phyloP scores from a whole-genome alignment of 352 stramenopile species.

The Phytophthora sojae region DNA sequence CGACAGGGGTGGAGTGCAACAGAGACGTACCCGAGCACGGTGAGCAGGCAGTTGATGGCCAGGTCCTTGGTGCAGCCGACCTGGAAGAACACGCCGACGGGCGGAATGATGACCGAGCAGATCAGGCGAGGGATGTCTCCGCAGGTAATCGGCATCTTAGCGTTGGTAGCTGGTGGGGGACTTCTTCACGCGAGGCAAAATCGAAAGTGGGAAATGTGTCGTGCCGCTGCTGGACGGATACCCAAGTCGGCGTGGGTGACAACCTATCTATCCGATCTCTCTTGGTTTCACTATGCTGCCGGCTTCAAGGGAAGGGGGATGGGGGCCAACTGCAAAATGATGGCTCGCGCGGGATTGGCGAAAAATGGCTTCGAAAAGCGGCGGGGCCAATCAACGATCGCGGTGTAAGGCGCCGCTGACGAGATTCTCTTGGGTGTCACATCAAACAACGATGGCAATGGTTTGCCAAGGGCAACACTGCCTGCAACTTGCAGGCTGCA shows the following conservation, averaged over 20 bases:
- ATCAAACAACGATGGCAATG: conserved; percentile 1
- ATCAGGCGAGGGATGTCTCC: conserved; percentile 75
- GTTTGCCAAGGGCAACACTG: neutral
- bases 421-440: conserved; percentile 30
- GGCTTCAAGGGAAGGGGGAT: conserved; percentile 11
- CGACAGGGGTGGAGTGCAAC: neutral
- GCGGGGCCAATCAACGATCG: conserved; percentile 6
- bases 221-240: neutral
- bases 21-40: conserved; percentile 53
- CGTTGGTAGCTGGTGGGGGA: neutral
- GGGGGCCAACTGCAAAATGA: conserved; percentile 14
- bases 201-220: conserved; percentile 27
- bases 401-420: conserved; percentile 7
- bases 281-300: conserved; percentile 24
- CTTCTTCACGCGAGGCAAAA: conserved; percentile 26
- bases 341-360: conserved; percentile 17
- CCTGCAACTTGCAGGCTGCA: neutral
- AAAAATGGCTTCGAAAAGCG: conserved; percentile 29
- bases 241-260: conserved; percentile 14
- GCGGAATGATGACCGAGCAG: conserved; percentile 73
- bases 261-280: conserved; percentile 18
- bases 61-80: conserved; percentile 70
- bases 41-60: conserved; percentile 76
- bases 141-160: conserved; percentile 68
- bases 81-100: conserved; percentile 67